These are phyloP conservation scores for Eutrema yunnanense DNA, from an alignment of 345 rosid genomes.

Conservation along the genomic window DNA sequence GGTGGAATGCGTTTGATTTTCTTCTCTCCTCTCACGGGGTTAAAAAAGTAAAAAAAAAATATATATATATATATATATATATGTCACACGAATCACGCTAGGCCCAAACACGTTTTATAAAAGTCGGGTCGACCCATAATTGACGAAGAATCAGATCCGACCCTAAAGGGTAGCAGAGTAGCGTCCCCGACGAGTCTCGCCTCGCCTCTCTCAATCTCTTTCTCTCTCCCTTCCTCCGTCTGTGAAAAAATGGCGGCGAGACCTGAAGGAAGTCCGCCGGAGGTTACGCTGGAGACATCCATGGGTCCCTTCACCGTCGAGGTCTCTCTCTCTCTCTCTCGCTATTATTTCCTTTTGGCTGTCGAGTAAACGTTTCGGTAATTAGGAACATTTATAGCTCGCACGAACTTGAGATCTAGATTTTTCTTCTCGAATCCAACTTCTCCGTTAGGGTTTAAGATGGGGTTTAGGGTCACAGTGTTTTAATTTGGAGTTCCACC, in stretches of 20 bases:
- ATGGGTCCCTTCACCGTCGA: constrained; percentile 88
- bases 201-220: constrained; percentile 4
- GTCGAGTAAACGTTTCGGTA: neutral
- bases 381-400: neutral
- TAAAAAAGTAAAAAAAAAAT: no score
- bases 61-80: no score
- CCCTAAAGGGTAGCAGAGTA: constrained; percentile 6
- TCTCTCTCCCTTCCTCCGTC: neutral
- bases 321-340: constrained; percentile 31
- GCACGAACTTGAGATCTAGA: constrained; percentile 4
- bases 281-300: constrained; percentile 91
- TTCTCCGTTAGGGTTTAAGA: constrained; percentile 6
- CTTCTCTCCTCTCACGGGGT: no score
- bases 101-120: neutral
- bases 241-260: constrained; percentile 54
- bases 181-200: neutral
- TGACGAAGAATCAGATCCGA: constrained; percentile 21
- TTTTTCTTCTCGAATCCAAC: neutral
- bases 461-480: neutral
- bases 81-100: neutral
- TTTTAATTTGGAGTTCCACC: neutral
- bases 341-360: neutral
- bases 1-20: no score
- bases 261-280: constrained; percentile 79
- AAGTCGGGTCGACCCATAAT: constrained; percentile 14